Evolutionary conservation across 352 stramenopile genomes (phyloP).

Genomic region (Pythium volutum): DNA sequence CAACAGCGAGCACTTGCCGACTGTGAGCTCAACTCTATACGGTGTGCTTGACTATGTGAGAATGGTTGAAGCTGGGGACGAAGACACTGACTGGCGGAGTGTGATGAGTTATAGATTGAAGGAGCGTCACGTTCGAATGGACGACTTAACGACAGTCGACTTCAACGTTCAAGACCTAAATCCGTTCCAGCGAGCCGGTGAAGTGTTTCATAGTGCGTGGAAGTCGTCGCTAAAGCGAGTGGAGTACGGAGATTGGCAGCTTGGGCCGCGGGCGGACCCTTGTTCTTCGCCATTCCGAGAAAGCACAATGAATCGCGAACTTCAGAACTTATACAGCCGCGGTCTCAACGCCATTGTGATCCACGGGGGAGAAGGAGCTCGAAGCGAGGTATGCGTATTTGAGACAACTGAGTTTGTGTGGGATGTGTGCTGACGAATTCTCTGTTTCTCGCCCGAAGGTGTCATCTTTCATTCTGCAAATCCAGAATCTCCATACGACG

Average conservation of each 20-base stretch:
- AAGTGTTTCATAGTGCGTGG: conserved; percentile 13
- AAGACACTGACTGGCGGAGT: neutral
- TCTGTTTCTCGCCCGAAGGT: neutral
- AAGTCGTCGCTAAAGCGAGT: conserved; percentile 25
- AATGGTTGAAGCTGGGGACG: neutral
- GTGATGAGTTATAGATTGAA: conserved; percentile 1
- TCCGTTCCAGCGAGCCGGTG: conserved; percentile 17
- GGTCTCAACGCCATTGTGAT: conserved; percentile 34
- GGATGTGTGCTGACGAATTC: neutral
- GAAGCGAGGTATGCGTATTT: conserved; percentile 15
- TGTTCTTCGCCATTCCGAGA: conserved; percentile 3
- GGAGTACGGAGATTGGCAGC: conserved; percentile 23
- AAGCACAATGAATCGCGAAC: conserved; percentile 10
- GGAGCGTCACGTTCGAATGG: neutral
- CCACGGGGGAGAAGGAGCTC: conserved; percentile 7
- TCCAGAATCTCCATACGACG: conserved; percentile 1
- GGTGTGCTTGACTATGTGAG: conserved; percentile 9
- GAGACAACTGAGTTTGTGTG: neutral
- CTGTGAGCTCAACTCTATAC: conserved; percentile 10
- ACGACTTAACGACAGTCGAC: neutral
- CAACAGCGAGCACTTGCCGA: conserved; percentile 22
- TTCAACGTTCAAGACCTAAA: neutral
- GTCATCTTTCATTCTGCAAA: conserved; percentile 16
- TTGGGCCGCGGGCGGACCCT: neutral
- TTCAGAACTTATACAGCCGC: conserved; percentile 22